Conservation (phyloP, 2,329 filamentous ascomycete species). For the Xylaria sp. region DNA sequence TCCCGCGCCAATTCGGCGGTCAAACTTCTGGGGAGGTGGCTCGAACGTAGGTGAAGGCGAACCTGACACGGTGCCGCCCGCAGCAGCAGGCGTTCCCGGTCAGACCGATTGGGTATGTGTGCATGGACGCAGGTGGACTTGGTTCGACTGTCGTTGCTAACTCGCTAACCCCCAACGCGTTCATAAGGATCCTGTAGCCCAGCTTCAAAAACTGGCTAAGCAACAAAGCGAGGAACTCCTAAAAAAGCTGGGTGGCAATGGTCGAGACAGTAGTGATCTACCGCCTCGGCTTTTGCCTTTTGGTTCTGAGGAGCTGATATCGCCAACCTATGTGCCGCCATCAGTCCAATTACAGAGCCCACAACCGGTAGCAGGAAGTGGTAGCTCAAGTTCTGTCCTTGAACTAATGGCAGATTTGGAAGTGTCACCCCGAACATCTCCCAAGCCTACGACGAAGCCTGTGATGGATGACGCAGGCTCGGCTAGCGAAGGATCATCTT, state of each 20-base stretch:
- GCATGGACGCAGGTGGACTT: constrained; percentile 62
- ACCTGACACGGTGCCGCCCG: constrained; percentile 70
- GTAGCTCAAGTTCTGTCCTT: constrained; percentile 48
- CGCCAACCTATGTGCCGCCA: constrained; percentile 59
- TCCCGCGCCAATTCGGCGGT: constrained; percentile 79
- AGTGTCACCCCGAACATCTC: constrained; percentile 28
- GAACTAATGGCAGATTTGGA: constrained; percentile 41
- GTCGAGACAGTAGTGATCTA: constrained; percentile 55
- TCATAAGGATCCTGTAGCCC: constrained; percentile 74
- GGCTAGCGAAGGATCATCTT: constrained; percentile 2
- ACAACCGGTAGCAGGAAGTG: constrained; percentile 57
- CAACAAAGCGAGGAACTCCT: constrained; percentile 73
- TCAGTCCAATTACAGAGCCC: constrained; percentile 55
- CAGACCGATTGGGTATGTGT: constrained; percentile 96
- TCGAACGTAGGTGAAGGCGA: constrained; percentile 60
- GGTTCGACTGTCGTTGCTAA: constrained; percentile 65
- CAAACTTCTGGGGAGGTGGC: constrained; percentile 72
- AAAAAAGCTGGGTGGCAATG: constrained; percentile 59
- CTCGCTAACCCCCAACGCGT: constrained; percentile 63
- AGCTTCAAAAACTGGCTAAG: constrained; percentile 75
- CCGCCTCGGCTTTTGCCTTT: constrained; percentile 63
- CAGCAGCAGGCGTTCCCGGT: constrained; percentile 83
- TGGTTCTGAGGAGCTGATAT: constrained; percentile 61
- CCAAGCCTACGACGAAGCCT: constrained; percentile 18
- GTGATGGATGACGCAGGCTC: not conserved